Base-by-base conservation (phyloP, 2,329 filamentous ascomycete species). In the Fusarium temperatum region DNA sequence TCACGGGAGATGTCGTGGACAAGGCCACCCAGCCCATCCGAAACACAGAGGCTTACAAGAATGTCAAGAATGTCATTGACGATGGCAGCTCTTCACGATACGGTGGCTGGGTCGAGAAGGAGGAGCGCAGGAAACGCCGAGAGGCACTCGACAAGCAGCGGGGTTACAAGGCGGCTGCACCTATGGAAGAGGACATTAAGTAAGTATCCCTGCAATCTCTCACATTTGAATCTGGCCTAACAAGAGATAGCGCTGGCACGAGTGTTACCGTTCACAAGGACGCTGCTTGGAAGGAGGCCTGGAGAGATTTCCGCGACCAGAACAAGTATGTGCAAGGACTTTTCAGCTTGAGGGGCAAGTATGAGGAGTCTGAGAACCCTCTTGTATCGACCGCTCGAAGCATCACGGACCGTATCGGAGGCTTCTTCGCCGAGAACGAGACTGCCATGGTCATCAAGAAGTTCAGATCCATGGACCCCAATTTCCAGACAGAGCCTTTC, bases 361-460 rank as follows among this genome's bases (percentile, higher is more conserved):
- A 98, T 85, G 93, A 97, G 76, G 96, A 99, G 84, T 98, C 96
- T 17, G 96, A 99, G 81, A 99, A 99, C 82, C 96, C 96, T 12
- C 88, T 99, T 48, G 94, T 99, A 73, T 93, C 92, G 53, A 98
- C 96, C 0, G 96, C 95, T 3, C 93, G 96, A 80, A 95, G 94
- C 82, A 98, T 99, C 77, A 96, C 95, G 38, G 96, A 99, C 82
- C 91, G 93, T 66, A 91, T 99, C 44, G 94, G 93, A 53, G 95
- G 96, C 35, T 99, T 98, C 86, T 99, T 99, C 76, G 96, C 96
- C 71, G 96, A 99, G 83, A 99, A 98, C 82, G 96, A 99, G 86
- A 98, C 95, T 0, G 96, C 96, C 36, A 93, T 92, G 89, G 96
- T 99, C 41, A 97, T 98, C 86, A 98, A 98, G 87, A 97, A 96